Evolutionary conservation across 2,329 filamentous ascomycete species (phyloP).

Genomic region (Fusarium camptoceras): DNA sequence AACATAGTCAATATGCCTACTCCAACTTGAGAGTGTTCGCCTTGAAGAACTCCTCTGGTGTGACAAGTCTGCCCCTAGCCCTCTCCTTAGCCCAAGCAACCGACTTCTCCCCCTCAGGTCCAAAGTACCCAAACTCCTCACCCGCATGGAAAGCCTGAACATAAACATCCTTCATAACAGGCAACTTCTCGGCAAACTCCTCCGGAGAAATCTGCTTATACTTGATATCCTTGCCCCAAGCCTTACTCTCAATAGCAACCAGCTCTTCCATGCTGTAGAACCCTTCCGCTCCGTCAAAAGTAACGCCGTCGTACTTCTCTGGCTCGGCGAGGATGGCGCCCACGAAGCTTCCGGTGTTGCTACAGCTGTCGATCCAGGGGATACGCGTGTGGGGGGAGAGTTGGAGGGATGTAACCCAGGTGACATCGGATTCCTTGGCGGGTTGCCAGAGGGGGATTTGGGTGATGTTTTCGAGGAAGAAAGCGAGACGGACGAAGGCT

Average conservation of each 20-base stretch:
- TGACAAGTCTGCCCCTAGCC: constrained; percentile 36
- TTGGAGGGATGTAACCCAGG: constrained; percentile 43
- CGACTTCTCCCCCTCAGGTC: constrained; percentile 27
- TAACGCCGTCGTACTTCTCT: constrained; percentile 57
- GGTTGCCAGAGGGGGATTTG: constrained; percentile 46
- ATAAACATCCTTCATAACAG: constrained; percentile 24
- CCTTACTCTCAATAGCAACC: constrained; percentile 52
- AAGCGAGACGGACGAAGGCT: constrained; percentile 56
- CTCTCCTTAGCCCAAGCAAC: constrained; percentile 39
- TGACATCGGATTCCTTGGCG: constrained; percentile 47
- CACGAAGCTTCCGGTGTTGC: constrained; percentile 59
- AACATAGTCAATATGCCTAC: background rate
- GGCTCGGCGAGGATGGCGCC: constrained; percentile 57
- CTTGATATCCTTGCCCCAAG: constrained; percentile 53
- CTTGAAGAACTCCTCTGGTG: constrained; percentile 40
- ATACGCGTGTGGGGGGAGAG: constrained; percentile 47
- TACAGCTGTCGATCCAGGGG: constrained; percentile 58
- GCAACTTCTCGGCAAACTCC: constrained; percentile 31
- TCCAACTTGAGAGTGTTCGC: constrained; percentile 26
- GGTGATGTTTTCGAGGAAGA: constrained; percentile 57
- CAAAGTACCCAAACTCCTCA: constrained; percentile 44
- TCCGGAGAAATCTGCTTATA: constrained; percentile 39
- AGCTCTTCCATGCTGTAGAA: constrained; percentile 55
- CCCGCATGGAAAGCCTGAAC: constrained; percentile 6
- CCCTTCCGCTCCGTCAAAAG: constrained; percentile 57